Evolutionary conservation across 73 alveolate genomes (phyloP).

Genomic region (Tetrahymena elliotti): DNA sequence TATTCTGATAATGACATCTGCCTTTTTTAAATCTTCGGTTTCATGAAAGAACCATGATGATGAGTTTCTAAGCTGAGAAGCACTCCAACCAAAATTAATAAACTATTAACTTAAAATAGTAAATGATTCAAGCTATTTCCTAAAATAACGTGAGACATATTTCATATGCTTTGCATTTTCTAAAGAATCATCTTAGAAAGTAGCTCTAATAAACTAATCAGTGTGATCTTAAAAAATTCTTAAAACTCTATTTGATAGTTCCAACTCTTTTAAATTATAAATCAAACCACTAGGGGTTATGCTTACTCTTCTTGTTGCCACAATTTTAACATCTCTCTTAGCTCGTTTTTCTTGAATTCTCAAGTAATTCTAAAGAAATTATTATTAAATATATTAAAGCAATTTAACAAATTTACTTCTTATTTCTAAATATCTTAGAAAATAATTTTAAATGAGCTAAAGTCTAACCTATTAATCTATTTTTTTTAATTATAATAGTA

Average conservation of each 20-base stretch:
- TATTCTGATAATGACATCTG: constrained; percentile 42
- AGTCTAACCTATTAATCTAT: background rate
- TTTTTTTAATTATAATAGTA: background rate
- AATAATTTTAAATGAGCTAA: background rate
- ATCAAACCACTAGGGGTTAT: constrained; percentile 28
- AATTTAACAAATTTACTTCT: background rate
- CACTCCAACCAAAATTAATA: constrained; percentile 69
- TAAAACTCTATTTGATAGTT: constrained; percentile 52
- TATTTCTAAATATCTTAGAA: background rate
- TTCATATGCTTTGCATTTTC: constrained; percentile 46
- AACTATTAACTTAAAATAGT: constrained; percentile 38
- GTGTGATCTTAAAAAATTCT: constrained; percentile 51
- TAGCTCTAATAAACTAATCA: constrained; percentile 61
- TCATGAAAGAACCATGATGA: constrained; percentile 73
- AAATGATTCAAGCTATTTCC: constrained; percentile 47
- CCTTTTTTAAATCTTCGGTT: constrained; percentile 37
- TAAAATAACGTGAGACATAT: constrained; percentile 39
- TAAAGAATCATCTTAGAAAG: constrained; percentile 67
- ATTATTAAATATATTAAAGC: background rate
- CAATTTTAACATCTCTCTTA: background rate
- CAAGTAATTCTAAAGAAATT: background rate
- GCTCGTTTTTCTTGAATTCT: background rate
- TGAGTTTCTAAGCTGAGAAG: constrained; percentile 69
- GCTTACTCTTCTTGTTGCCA: constrained; percentile 5
- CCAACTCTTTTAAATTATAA: constrained; percentile 26